Conservation (phyloP, 2,329 filamentous ascomycete genomes). For the Fonsecaea multimorphosa region DNA sequence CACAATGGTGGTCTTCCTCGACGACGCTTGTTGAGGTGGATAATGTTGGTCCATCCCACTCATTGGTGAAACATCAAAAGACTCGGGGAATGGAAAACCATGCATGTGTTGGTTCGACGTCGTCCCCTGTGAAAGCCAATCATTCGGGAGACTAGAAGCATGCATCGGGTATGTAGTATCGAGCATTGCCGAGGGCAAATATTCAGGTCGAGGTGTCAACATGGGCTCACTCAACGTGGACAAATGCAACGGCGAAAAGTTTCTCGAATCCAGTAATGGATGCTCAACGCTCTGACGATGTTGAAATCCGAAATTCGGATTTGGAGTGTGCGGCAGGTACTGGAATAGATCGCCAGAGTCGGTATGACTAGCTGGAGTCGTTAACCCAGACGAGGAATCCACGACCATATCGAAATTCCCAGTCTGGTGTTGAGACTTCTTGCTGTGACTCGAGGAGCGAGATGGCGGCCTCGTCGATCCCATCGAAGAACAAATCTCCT, state of each 20-base stretch:
- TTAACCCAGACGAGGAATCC: neutral
- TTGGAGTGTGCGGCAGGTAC: neutral
- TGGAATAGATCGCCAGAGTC: neutral
- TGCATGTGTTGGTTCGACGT: slow-evolving; percentile 5
- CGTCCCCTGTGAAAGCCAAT: neutral
- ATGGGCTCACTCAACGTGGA: slow-evolving; percentile 3
- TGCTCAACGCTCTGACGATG: neutral
- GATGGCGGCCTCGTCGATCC: slow-evolving; percentile 12
- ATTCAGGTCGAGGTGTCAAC: slow-evolving; percentile 11
- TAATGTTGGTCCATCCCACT: neutral
- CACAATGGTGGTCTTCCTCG: slow-evolving; percentile 3
- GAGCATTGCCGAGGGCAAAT: neutral
- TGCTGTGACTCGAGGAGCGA: slow-evolving; percentile 1
- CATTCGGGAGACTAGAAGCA: slow-evolving; percentile 5
- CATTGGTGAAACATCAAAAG: slow-evolving; percentile 9
- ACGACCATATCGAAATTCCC: neutral
- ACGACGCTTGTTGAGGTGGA: neutral
- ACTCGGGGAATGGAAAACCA: slow-evolving; percentile 10
- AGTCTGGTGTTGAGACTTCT: neutral
- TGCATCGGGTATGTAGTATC: neutral
- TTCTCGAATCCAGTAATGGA: neutral
- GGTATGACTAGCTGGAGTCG: neutral
- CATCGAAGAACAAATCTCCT: slow-evolving; percentile 9
- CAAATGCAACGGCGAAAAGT: slow-evolving; percentile 5
- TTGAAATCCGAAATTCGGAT: neutral